Conservation (phyloP, 2,329 filamentous ascomycete species). For the Trichoderma sp. region DNA sequence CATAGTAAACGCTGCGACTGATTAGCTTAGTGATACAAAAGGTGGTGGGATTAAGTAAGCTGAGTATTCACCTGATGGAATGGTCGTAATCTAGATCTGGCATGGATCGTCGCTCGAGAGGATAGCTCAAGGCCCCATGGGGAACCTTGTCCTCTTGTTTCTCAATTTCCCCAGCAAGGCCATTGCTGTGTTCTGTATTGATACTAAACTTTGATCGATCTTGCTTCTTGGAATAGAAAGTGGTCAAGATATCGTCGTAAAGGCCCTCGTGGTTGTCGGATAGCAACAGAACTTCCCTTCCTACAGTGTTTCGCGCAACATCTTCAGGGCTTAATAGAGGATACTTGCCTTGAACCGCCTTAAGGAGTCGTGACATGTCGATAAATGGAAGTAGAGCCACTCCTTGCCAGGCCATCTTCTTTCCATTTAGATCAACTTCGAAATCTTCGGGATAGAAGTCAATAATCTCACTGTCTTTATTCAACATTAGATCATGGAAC, state of each 20-base stretch:
- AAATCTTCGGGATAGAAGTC: constrained; percentile 98
- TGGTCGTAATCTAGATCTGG: constrained; percentile 80
- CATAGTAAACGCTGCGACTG: constrained; percentile 70
- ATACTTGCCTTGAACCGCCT: constrained; percentile 80
- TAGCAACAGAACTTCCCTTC: constrained; percentile 78
- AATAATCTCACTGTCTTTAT: constrained; percentile 85
- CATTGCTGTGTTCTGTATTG: constrained; percentile 71
- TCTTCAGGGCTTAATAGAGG: constrained; percentile 76
- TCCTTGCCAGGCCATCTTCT: constrained; percentile 98
- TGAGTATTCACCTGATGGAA: constrained; percentile 66
- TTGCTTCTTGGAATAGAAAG: constrained; percentile 91
- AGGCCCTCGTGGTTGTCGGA: constrained; percentile 76
- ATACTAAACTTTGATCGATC: constrained; percentile 65
- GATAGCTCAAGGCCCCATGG: constrained; percentile 76
- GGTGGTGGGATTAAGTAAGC: constrained; percentile 18
- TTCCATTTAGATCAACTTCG: constrained; percentile 88
- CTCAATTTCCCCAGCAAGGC: constrained; percentile 74
- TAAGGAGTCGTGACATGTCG: constrained; percentile 80
- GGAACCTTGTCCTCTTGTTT: constrained; percentile 84
- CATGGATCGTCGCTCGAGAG: constrained; percentile 68
- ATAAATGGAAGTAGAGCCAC: constrained; percentile 94
- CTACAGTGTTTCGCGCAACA: constrained; percentile 71
- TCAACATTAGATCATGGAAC: constrained; percentile 88
- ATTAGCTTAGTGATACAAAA: constrained; percentile 31
- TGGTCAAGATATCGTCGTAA: constrained; percentile 78